Conservation (phyloP, 2,329 filamentous ascomycete species). For the Stagonosporopsis tanaceti region DNA sequence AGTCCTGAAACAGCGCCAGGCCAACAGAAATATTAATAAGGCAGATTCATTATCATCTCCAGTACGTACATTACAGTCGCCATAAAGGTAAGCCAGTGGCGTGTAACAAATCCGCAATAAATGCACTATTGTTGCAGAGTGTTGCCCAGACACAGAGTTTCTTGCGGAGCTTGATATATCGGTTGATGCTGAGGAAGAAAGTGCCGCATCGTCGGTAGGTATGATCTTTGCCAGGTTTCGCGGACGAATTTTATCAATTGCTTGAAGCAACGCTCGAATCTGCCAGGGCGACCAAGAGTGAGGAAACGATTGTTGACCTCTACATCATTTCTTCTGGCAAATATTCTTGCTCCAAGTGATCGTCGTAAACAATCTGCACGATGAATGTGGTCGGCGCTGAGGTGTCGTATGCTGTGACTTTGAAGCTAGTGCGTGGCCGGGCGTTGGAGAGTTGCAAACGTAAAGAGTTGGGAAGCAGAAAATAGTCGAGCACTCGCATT, state of each 20-base stretch:
- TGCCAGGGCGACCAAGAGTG: not conserved
- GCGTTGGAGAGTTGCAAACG: not conserved
- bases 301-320: no score
- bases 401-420: not conserved
- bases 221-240: conserved; percentile 2
- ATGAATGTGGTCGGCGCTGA: no score
- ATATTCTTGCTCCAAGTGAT: no score
- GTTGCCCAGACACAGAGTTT: not conserved
- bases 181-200: not conserved
- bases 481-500: no score
- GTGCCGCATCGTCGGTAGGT: not conserved
- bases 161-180: not conserved
- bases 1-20: not conserved
- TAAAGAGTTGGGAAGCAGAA: no score
- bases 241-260: not conserved
- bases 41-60: not conserved
- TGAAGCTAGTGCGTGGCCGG: not conserved
- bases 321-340: no score
- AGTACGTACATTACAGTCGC: not conserved
- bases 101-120: not conserved
- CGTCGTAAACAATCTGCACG: no score
- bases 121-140: not conserved
- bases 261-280: conserved; percentile 4
- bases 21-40: not conserved
- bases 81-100: conserved; percentile 1